A percentile compares a stretch with the other conserved stretches of the same genome.
phyloP scores from a whole-genome alignment of 2,329 filamentous ascomycete genomes.

The Ceratocystis destructans region DNA sequence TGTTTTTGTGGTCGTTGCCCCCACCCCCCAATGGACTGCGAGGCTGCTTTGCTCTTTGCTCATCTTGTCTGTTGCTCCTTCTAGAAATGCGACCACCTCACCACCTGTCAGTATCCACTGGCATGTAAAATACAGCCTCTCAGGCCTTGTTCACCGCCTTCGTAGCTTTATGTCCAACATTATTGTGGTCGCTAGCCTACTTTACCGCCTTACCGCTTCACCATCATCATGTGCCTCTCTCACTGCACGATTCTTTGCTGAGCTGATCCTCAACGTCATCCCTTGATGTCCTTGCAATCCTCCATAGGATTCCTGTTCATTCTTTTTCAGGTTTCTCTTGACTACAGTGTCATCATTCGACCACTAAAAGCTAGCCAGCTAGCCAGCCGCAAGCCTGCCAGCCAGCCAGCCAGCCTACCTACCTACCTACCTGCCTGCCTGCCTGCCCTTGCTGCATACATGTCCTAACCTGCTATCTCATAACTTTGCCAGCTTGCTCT shows the following conservation, averaged over 20 bases:
- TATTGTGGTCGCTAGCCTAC: neutral
- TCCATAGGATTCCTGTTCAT: neutral
- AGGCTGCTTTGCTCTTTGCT: neutral
- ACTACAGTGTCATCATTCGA: too few species aligned
- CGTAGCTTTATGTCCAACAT: neutral
- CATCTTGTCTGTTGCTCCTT: conserved; percentile 1
- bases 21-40: neutral
- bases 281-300: neutral
- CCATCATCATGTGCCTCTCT: neutral
- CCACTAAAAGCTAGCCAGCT: too few species aligned
- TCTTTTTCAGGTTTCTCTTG: neutral
- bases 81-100: neutral
- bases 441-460: neutral
- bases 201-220: neutral
- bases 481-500: neutral
- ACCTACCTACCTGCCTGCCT: too few species aligned
- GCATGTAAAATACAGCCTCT: neutral
- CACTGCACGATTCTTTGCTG: neutral
- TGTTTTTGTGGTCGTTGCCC: neutral
- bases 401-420: neutral
- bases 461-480: neutral
- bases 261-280: neutral
- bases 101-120: neutral
- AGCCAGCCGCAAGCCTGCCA: neutral
- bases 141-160: neutral